These are phyloP conservation scores for Penstemon eatonii DNA, from an alignment of 257 asterid species.

Conservation along the genomic window DNA sequence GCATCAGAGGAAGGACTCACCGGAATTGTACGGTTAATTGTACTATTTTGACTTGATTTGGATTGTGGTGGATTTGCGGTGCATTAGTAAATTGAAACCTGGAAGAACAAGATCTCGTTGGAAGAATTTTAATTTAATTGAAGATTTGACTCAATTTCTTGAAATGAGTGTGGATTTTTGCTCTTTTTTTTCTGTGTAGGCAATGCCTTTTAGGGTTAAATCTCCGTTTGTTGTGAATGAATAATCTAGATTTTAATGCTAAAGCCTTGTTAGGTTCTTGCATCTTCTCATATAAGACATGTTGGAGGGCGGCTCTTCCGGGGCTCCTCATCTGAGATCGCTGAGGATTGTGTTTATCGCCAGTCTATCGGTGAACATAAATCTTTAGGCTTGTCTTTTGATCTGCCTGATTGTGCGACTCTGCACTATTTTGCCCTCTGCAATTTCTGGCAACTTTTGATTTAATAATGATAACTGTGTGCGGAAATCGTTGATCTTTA, in stretches of 20 bases:
- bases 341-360: neutral
- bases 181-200: constrained; percentile 14
- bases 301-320: no score
- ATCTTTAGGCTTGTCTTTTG: constrained; percentile 20
- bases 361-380: constrained; percentile 11
- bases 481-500: constrained; percentile 1
- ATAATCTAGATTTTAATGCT: constrained; percentile 25
- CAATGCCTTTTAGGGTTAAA: constrained; percentile 16
- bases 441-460: constrained; percentile 22
- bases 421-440: constrained; percentile 24
- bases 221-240: constrained; percentile 17
- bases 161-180: neutral
- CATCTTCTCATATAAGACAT: neutral
- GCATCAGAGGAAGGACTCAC: constrained; percentile 31
- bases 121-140: neutral
- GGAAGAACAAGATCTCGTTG: constrained; percentile 34
- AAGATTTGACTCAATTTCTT: no score
- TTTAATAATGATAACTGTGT: constrained; percentile 27
- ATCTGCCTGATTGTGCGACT: constrained; percentile 26
- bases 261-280: constrained; percentile 21
- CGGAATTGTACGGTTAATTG: constrained; percentile 7
- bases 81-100: constrained; percentile 12
- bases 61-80: constrained; percentile 12
- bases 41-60: constrained; percentile 13
- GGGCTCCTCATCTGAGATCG: no score